Conservation (phyloP, 805 yeast genomes). For the Candida michaelii region DNA sequence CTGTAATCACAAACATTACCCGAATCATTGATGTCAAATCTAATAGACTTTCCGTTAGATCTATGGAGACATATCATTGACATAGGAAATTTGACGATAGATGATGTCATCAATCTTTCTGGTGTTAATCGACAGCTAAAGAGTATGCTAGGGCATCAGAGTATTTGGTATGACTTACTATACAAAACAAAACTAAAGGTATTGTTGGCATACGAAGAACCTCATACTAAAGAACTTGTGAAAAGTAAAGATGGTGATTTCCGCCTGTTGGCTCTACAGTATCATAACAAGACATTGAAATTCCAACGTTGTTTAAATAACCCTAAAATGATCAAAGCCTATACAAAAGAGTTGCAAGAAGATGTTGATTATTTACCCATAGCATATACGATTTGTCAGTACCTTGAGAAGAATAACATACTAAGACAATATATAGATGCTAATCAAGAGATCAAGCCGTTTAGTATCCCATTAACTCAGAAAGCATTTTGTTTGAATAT, state of each 20-base stretch:
- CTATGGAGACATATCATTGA: constrained; percentile 18
- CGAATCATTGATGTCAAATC: not conserved
- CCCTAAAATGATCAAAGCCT: constrained; percentile 11
- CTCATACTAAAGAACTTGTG: constrained; percentile 2
- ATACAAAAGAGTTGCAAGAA: constrained; percentile 12
- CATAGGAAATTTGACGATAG: constrained; percentile 10
- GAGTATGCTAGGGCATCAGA: constrained; percentile 10
- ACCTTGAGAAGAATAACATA: too few species aligned
- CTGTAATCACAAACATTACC: too few species aligned
- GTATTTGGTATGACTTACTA: constrained; percentile 17
- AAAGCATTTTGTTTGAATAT: not conserved
- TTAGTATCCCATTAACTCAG: not conserved
- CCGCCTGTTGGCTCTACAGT: constrained; percentile 5
- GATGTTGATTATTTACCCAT: constrained; percentile 19
- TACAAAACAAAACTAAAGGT: constrained; percentile 8
- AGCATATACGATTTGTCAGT: too few species aligned
- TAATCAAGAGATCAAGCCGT: not conserved
- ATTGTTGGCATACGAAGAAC: constrained; percentile 10
- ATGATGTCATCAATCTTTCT: constrained; percentile 15
- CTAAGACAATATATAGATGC: not conserved
- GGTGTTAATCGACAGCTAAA: constrained; percentile 8
- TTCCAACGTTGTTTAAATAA: constrained; percentile 4
- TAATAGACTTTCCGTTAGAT: constrained; percentile 17
- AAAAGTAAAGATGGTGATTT: constrained; percentile 5
- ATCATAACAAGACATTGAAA: constrained; percentile 5